Evolutionary conservation across 305 asterid species (phyloP).

Genomic region (Fraxinus baroniana): DNA sequence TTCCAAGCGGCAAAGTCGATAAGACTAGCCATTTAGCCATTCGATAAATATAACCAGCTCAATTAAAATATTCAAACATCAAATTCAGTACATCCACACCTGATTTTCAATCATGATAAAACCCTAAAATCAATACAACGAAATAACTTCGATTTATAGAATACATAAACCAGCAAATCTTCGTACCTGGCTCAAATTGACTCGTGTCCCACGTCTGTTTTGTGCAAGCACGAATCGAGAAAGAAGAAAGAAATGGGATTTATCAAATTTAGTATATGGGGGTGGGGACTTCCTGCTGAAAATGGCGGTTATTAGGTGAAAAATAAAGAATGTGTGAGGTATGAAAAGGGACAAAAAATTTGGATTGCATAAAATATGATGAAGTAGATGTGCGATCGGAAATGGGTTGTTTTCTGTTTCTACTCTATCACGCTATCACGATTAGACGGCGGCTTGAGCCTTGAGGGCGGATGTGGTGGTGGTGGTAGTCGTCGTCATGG

Average conservation of each 20-base stretch:
- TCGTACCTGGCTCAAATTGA: neutral
- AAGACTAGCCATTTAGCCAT: conserved; percentile 21
- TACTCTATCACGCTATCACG: neutral
- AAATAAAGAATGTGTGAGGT: conserved; percentile 10
- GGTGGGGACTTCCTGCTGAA: conserved; percentile 68
- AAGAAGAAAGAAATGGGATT: too few species aligned
- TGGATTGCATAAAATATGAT: conserved; percentile 59
- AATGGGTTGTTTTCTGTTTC: neutral
- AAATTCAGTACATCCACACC: neutral
- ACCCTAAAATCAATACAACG: too few species aligned
- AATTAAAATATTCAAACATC: neutral
- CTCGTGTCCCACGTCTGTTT: neutral
- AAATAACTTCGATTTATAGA: too few species aligned
- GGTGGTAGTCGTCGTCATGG: too few species aligned
- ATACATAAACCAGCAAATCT: conserved; percentile 1
- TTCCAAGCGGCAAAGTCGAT: conserved; percentile 26
- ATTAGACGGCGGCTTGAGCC: too few species aligned
- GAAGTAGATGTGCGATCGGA: conserved; percentile 1
- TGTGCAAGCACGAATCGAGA: too few species aligned
- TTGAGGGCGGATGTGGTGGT: too few species aligned
- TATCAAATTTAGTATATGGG: too few species aligned
- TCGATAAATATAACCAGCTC: neutral
- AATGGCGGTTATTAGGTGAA: conserved; percentile 78
- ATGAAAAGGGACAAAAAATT: conserved; percentile 50
- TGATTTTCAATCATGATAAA: neutral